phyloP scores from a whole-genome alignment of 768 basidiomycete genomes.

The Mycena rosella region DNA sequence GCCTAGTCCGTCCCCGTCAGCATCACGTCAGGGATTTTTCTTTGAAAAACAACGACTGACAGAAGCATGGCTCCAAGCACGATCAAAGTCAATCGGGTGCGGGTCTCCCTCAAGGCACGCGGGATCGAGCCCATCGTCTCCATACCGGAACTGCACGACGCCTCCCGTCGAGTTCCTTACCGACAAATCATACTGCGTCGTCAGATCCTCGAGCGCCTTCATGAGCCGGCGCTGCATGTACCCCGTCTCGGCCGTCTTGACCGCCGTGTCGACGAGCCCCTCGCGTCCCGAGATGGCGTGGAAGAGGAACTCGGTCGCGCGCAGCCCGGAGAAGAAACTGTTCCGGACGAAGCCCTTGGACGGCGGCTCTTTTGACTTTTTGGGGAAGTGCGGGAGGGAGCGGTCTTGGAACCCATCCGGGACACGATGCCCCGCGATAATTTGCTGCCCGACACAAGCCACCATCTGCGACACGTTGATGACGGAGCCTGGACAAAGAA shows the following conservation, averaged over 20 bases:
- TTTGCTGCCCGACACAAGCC: constrained; percentile 99
- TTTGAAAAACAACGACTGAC: constrained; percentile 55
- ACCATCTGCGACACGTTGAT: constrained; percentile 99
- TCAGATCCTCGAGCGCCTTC: constrained; percentile 98
- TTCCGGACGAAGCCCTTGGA: constrained; percentile 99
- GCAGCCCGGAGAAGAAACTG: constrained; percentile 93
- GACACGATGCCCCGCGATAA: constrained; percentile 97
- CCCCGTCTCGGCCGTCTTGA: constrained; percentile 99
- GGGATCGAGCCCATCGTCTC: constrained; percentile 97
- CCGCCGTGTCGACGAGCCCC: constrained; percentile 98
- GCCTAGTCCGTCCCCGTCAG: constrained; percentile 59
- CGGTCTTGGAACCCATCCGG: constrained; percentile 99
- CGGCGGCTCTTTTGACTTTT: constrained; percentile 95
- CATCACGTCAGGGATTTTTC: not conserved
- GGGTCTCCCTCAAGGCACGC: constrained; percentile 97
- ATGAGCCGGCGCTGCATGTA: constrained; percentile 99
- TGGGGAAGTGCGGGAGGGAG: constrained; percentile 98
- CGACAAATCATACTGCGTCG: constrained; percentile 95
- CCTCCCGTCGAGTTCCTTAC: constrained; percentile 96
- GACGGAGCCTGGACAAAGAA: constrained; percentile 80
- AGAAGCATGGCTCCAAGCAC: constrained; percentile 88
- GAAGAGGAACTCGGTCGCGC: constrained; percentile 96
- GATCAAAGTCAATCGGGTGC: constrained; percentile 89
- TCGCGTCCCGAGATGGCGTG: constrained; percentile 99
- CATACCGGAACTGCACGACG: constrained; percentile 96